These are phyloP conservation scores for Starmerella powellii DNA, from an alignment of 805 yeast genomes.

Conservation along the genomic window DNA sequence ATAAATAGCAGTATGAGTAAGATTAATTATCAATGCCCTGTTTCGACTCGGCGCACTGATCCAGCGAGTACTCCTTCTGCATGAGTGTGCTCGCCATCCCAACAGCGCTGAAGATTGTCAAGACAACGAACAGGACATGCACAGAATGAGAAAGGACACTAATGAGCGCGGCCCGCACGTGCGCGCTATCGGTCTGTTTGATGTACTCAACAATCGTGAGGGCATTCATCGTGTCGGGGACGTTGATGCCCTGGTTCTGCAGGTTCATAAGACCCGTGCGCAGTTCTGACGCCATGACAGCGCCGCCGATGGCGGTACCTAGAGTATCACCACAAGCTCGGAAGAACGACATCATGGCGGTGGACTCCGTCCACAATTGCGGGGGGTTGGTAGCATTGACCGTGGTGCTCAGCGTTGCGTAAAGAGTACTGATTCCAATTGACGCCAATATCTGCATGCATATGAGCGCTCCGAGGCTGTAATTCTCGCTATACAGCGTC, in stretches of 20 bases:
- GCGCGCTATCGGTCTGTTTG: slow-evolving; percentile 12
- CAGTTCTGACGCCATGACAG: slow-evolving; percentile 24
- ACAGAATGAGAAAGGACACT: slow-evolving; percentile 20
- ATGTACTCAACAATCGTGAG: slow-evolving; percentile 18
- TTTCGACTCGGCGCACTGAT: slow-evolving; percentile 18
- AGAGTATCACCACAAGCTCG: slow-evolving; percentile 26
- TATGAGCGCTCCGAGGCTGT: slow-evolving; percentile 31
- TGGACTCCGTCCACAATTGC: slow-evolving; percentile 25
- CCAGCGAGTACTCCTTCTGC: slow-evolving; percentile 24
- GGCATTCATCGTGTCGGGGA: slow-evolving; percentile 19
- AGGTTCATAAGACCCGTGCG: slow-evolving; percentile 9
- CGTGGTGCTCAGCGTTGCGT: slow-evolving; percentile 32
- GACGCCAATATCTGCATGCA: slow-evolving; percentile 38
- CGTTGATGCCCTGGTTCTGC: slow-evolving; percentile 4
- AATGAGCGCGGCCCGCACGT: slow-evolving; percentile 6
- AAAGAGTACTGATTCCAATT: slow-evolving; percentile 37
- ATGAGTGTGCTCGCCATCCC: slow-evolving; percentile 18
- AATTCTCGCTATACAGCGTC: slow-evolving; percentile 30
- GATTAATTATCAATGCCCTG: slow-evolving; percentile 20
- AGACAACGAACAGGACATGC: slow-evolving; percentile 17
- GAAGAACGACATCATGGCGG: slow-evolving; percentile 26
- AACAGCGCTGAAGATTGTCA: slow-evolving; percentile 19
- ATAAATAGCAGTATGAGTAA: no score
- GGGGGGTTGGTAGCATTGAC: slow-evolving; percentile 26
- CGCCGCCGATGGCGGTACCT: slow-evolving; percentile 29